phyloP scores from a whole-genome alignment of 2,329 filamentous ascomycete genomes.

The Ilyonectria mors-panacis region DNA sequence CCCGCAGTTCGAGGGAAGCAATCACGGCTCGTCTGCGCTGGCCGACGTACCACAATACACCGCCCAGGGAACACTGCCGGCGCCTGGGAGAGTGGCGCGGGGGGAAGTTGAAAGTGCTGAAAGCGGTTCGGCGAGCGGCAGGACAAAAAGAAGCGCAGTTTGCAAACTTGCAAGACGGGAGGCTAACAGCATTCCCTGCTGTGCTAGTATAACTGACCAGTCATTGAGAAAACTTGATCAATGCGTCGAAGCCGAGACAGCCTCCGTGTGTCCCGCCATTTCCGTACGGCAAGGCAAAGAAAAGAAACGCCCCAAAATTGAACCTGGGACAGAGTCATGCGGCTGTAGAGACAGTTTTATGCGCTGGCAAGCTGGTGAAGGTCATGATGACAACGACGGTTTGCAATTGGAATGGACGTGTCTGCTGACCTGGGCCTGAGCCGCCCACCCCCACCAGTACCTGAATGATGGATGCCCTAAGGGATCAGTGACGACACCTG shows the following conservation, averaged over 20 bases:
- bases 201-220: conserved; percentile 38
- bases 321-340: conserved; percentile 42
- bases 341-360: conserved; percentile 45
- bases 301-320: conserved; percentile 37
- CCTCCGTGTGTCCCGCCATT: conserved; percentile 32
- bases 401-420: conserved; percentile 40
- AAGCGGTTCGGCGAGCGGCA: conserved; percentile 18
- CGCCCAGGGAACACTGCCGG: background rate
- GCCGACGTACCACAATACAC: conserved; percentile 7
- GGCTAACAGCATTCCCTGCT: conserved; percentile 25
- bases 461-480: conserved; percentile 22
- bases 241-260: conserved; percentile 36
- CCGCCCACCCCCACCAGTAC: conserved; percentile 32
- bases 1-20: conserved; percentile 8
- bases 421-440: conserved; percentile 45
- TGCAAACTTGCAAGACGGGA: conserved; percentile 2
- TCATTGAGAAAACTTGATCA: conserved; percentile 39
- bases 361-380: conserved; percentile 43
- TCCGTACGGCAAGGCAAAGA: conserved; percentile 28
- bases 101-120: conserved; percentile 8
- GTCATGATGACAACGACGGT: conserved; percentile 33
- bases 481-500: conserved; percentile 44
- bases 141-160: conserved; percentile 13
- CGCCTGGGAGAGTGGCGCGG: conserved; percentile 5
- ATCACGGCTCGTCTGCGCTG: background rate